These are phyloP conservation scores for Nicotiana undulata DNA, from an alignment of 257 asterid genomes.

Conservation along the genomic window DNA sequence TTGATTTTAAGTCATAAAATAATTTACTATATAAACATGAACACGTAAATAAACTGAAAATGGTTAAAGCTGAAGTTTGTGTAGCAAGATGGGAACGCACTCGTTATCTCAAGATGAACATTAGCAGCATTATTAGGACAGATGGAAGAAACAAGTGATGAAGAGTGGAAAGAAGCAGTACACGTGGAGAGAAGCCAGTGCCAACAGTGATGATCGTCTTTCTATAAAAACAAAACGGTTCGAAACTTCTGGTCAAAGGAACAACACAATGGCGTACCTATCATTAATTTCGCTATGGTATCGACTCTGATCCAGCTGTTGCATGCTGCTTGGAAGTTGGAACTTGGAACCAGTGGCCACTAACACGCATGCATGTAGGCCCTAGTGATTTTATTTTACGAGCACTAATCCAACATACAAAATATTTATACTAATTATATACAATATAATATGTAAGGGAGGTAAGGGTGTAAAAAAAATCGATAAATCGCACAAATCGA, in stretches of 20 bases:
- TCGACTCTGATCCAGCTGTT: not conserved
- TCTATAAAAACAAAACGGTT: not conserved
- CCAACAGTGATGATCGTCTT: not conserved
- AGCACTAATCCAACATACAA: no score
- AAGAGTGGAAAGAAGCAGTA: not conserved
- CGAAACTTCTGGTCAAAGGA: not conserved
- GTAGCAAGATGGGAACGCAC: no score
- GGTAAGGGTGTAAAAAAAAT: no score
- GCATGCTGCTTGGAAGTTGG: not conserved
- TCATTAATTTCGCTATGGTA: not conserved
- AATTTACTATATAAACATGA: no score
- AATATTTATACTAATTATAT: no score
- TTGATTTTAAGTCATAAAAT: no score
- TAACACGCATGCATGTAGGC: no score
- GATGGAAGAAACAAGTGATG: slow-evolving; percentile 28
- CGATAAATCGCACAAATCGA: no score
- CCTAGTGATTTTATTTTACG: no score
- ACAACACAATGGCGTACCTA: not conserved
- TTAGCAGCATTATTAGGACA: slow-evolving; percentile 12
- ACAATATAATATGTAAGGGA: no score
- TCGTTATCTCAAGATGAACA: not conserved
- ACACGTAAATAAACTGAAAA: no score
- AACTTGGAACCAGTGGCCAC: not conserved
- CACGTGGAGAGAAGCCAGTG: slow-evolving; percentile 28
- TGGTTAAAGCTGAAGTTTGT: no score